These are phyloP conservation scores for Aphanoascus verrucosus DNA, from an alignment of 2,329 filamentous ascomycete genomes.

Conservation along the genomic window DNA sequence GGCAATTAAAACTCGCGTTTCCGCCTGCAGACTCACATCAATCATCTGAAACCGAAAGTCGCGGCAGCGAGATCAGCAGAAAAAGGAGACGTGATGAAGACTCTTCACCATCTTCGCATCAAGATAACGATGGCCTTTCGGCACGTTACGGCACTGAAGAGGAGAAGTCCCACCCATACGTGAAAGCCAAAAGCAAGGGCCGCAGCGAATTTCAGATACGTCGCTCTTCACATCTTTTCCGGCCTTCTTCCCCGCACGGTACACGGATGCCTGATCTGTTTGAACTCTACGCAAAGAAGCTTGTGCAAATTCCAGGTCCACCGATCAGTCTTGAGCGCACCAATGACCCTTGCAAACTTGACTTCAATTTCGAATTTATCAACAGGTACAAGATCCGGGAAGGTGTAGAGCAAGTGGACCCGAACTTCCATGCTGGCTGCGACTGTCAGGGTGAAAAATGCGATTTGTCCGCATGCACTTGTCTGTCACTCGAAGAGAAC, in stretches of 20 bases:
- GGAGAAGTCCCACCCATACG: neutral
- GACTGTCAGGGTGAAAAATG: slow-evolving; percentile 22
- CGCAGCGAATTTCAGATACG: neutral
- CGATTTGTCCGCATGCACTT: slow-evolving; percentile 21
- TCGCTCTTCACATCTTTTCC: neutral
- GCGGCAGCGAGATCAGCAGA: neutral
- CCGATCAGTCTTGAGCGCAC: slow-evolving; percentile 19
- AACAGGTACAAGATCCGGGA: slow-evolving; percentile 28
- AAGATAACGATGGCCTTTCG: neutral
- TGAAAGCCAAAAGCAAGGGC: neutral
- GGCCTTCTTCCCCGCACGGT: neutral
- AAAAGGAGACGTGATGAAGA: neutral
- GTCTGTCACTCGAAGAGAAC: slow-evolving; percentile 25
- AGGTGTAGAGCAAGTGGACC: slow-evolving; percentile 22
- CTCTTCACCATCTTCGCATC: neutral
- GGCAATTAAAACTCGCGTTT: no score
- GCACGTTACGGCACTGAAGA: neutral
- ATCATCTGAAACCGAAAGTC: neutral
- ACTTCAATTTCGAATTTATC: slow-evolving; percentile 32
- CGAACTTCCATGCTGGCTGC: slow-evolving; percentile 29
- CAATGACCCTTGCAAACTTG: slow-evolving; percentile 17
- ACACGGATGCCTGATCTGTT: neutral
- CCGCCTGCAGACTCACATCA: neutral
- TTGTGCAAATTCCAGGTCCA: slow-evolving; percentile 23
- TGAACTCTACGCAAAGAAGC: slow-evolving; percentile 19